Base-by-base conservation (phyloP, 1,139 yeast species). In the Blastobotrys illinoisensis region DNA sequence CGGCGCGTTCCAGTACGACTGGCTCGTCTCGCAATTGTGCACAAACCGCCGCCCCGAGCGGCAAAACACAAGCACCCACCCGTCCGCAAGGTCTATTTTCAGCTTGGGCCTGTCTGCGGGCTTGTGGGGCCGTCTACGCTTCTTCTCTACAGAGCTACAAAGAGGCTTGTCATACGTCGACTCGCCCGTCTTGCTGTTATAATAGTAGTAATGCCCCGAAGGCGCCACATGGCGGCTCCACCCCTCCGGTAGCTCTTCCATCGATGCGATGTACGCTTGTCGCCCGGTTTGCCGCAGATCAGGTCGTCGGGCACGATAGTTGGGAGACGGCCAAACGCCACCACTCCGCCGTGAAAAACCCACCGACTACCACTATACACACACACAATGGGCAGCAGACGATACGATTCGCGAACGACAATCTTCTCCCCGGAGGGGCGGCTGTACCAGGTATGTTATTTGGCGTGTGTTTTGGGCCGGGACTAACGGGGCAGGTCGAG, bases 361-460 rank as follows among this genome's bases (percentile, higher is more conserved):
- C 52, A 26, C 51, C 21, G 44, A 49, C 23, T 48, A 44, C 11
- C 24, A 16, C 40, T 11, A 13, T n/a, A 21, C 47, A 40, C 43
- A 26, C 19, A 16, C 48, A 64, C 52, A 55, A 78, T 76, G 80
- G 84, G 84, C 70, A 82, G 87, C 60, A 80, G 90, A 80, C 79
- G 91, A 76, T 85, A 86, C 91, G 99, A 93, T 74, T 87, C 97
- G 60, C 85, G 99, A 80, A 93, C 99, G 55, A 93, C 99, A 19
- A 93, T 95, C 67, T 95, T 93, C 76, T 91, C 98, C 36, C 99
- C 99, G 19, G 99, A 93, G 71, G 99, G 99, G 47, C 82, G 99
- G 73, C 80, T 95, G 59, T 93, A 95, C 74, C 99, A 91, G 73
- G 82, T 78, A 67, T 20, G 79, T 54, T 9, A 5, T 66, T 44